phyloP scores from a whole-genome alignment of 78 protist genomes.

The Andalucia godoyi region DNA sequence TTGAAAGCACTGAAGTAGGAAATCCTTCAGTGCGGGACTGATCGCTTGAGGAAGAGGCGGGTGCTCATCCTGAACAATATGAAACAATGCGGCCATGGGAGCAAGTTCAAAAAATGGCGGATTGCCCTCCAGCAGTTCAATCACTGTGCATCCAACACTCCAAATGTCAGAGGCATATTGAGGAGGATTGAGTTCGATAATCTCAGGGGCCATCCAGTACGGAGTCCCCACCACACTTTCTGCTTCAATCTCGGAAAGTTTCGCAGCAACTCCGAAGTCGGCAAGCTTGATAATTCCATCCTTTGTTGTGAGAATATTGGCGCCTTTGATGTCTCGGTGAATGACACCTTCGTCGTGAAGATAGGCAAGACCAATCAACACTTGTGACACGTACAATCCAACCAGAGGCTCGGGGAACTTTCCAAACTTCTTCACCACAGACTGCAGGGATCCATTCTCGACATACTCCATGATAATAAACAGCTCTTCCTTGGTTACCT shows the following conservation, averaged over 20 bases:
- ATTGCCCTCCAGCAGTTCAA: conserved; percentile 81
- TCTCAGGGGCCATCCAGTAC: conserved; percentile 98
- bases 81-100: conserved; percentile 87
- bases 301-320: conserved; percentile 58
- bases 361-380: conserved; percentile 72
- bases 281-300: conserved; percentile 62
- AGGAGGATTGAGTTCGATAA: conserved; percentile 72
- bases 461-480: conserved; percentile 81
- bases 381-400: conserved; percentile 63
- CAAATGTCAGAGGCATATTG: conserved; percentile 84
- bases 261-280: conserved; percentile 92
- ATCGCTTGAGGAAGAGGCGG: conserved; percentile 85
- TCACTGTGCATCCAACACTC: conserved; percentile 89
- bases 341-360: conserved; percentile 80
- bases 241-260: conserved; percentile 34
- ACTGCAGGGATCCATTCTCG: conserved; percentile 80
- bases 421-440: conserved; percentile 65
- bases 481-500: conserved; percentile 34
- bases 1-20: conserved; percentile 69
- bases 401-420: conserved; percentile 75
- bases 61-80: conserved; percentile 89
- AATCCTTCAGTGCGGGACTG: conserved; percentile 56
- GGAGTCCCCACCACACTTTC: conserved; percentile 87
- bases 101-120: conserved; percentile 93
- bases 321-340: conserved; percentile 91